These are phyloP conservation scores for Chrysosporium keratinophilum DNA, from an alignment of 2,329 filamentous ascomycete species.

Conservation along the genomic window DNA sequence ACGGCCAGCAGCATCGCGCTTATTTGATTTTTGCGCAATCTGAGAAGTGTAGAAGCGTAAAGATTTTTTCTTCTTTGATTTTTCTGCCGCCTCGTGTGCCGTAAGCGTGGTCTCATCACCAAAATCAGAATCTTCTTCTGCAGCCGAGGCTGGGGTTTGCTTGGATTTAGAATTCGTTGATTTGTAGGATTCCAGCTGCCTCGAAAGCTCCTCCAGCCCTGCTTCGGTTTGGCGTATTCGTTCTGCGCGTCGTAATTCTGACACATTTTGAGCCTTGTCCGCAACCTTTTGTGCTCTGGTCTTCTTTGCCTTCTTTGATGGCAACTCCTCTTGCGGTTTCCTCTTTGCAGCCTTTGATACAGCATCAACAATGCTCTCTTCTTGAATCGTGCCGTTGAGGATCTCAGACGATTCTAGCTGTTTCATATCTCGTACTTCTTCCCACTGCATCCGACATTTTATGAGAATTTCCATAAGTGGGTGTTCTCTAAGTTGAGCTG, in stretches of 20 bases:
- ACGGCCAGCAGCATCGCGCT: constrained; percentile 54
- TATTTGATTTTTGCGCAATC: constrained; percentile 87
- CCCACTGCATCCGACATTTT: constrained; percentile 71
- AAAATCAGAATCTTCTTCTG: constrained; percentile 69
- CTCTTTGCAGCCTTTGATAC: constrained; percentile 16
- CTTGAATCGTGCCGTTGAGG: neutral
- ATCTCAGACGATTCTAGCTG: constrained; percentile 34
- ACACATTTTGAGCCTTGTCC: constrained; percentile 45
- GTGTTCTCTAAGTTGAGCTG: constrained; percentile 75
- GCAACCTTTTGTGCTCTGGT: constrained; percentile 42
- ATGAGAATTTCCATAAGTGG: constrained; percentile 79
- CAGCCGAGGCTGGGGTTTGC: constrained; percentile 20
- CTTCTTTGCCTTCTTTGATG: constrained; percentile 31
- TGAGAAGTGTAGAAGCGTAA: constrained; percentile 97
- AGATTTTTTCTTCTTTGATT: constrained; percentile 79
- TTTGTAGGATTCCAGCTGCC: constrained; percentile 42
- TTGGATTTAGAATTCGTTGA: constrained; percentile 37
- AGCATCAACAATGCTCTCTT: constrained; percentile 18
- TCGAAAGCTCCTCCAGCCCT: constrained; percentile 61
- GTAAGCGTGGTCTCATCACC: constrained; percentile 79
- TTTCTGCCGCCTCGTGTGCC: constrained; percentile 69
- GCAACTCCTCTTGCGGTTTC: constrained; percentile 21
- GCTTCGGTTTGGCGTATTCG: constrained; percentile 52
- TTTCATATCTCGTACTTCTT: constrained; percentile 57
- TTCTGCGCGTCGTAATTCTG: constrained; percentile 45